phyloP scores from a whole-genome alignment of 345 rosid species.

The Syzygium oleosum region DNA sequence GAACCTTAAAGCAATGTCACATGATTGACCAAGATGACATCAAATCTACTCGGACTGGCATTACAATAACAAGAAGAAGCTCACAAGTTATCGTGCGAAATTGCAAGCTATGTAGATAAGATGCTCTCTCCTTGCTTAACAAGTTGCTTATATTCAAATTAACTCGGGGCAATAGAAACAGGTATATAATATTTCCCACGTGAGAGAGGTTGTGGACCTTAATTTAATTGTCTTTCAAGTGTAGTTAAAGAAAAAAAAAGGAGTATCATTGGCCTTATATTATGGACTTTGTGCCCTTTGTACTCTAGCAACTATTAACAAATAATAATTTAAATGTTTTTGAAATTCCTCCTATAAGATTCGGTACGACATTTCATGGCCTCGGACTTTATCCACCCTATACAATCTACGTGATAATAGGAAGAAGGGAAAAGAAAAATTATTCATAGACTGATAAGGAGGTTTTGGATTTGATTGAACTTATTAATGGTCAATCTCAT shows the following conservation, averaged over 20 bases:
- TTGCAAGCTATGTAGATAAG: background rate
- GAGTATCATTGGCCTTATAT: background rate
- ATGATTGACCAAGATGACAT: constrained; percentile 13
- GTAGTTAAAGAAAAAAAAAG: background rate
- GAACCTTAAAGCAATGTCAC: constrained; percentile 1
- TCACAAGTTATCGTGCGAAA: background rate
- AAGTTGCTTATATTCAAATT: background rate
- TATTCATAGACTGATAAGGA: background rate
- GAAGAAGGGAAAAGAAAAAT: background rate
- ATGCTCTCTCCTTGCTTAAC: background rate
- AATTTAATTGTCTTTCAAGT: background rate
- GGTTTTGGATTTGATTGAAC: background rate
- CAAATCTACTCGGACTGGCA: constrained; percentile 7
- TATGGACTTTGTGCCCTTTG: background rate
- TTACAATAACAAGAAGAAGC: background rate
- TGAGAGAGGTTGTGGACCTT: background rate
- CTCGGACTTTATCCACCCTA: background rate
- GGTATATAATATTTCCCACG: background rate
- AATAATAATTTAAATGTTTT: background rate
- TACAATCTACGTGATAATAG: background rate
- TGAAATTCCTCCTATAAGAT: background rate
- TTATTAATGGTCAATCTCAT: background rate
- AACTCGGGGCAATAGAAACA: background rate
- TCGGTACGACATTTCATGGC: background rate
- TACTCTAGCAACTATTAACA: background rate